phyloP scores from a whole-genome alignment of 371 early-diverging fungal genomes.

The Coemansia sp. region DNA sequence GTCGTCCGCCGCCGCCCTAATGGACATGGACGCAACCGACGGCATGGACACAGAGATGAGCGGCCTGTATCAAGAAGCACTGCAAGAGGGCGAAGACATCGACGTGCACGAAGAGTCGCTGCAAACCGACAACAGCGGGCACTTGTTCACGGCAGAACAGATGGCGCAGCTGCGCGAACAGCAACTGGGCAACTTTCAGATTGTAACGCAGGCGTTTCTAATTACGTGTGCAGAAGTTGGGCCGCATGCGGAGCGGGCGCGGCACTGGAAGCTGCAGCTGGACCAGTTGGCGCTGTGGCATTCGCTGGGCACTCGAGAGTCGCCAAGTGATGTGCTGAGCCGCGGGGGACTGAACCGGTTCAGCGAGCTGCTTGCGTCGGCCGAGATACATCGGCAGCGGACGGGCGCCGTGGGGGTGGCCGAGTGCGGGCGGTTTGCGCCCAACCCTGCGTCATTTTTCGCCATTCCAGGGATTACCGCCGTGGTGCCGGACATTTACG shows the following conservation, averaged over 20 bases:
- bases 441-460: constrained; percentile 46
- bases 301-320: constrained; percentile 45
- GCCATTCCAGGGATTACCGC: constrained; percentile 48
- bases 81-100: constrained; percentile 52
- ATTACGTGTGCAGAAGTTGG: constrained; percentile 45
- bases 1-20: constrained; percentile 3
- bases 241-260: constrained; percentile 31
- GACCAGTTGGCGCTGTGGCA: constrained; percentile 48
- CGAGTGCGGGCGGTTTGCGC: constrained; percentile 34
- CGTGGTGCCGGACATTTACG: constrained; percentile 41
- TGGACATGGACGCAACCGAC: constrained; percentile 15
- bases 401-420: constrained; percentile 22
- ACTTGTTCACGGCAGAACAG: constrained; percentile 48
- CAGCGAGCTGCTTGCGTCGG: constrained; percentile 25
- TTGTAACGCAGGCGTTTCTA: constrained; percentile 52
- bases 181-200: constrained; percentile 52
- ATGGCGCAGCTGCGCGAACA: constrained; percentile 51
- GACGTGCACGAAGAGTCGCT: constrained; percentile 52
- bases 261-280: constrained; percentile 53
- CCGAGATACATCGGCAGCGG: constrained; percentile 13
- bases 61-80: constrained; percentile 52
- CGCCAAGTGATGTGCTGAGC: constrained; percentile 33
- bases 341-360: constrained; percentile 25
- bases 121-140: constrained; percentile 33
- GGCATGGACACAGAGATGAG: constrained; percentile 48